Base-by-base conservation (phyloP, 352 stramenopile genomes). In the Globisporangium irregulare region DNA sequence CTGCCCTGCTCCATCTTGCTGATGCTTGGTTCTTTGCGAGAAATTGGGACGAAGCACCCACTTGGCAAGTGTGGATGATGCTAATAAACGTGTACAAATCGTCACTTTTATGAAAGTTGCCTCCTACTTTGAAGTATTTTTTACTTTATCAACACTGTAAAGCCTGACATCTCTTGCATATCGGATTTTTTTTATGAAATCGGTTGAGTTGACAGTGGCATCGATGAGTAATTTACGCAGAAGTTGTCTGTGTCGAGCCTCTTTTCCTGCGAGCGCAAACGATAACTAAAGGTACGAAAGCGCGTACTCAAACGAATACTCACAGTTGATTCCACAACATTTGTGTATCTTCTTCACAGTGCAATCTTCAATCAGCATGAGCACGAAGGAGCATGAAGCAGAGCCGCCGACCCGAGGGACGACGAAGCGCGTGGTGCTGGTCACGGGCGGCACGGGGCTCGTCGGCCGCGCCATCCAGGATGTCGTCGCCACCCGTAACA, bases 391-490 rank as follows among this genome's bases (percentile, higher is more conserved):
- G 62, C 62, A 64, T 12, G 29, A 59, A 22, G 25, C 24, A 20
- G 24, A 48, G 10, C 12, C 12, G 15, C 41, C 61, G 50, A 27
- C n/a, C n/a, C 53, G 20, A 9, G 18, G 18, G 27, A 41, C n/a
- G 6, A 22, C 15, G 34, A 58, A 32, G 25, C 73, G 77, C 34
- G 75, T 89, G 34, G 82, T 99, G 50, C 83, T 99, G 38, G 95
- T 99, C 9, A 99, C 97, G 10, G 97, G 97, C 38, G 97, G 97
- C 64, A 98, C 95, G 48, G 97, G 97, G 7, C 86, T 99, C 36
- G 95, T 99, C 0, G 97, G 93, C 5, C 70, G 72, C 14, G 93
- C 90, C 0, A 71, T 98, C 34, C 73, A 95, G 68, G 69, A 80
- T 15, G 81, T 90, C 43, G 73, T 95, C 25, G 20, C 68, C 12